Percentiles rank a stretch among this genome's conserved stretches.
These are phyloP conservation scores for Closterium sp. DNA, from an alignment of 139 green algal species.

Conservation along the genomic window DNA sequence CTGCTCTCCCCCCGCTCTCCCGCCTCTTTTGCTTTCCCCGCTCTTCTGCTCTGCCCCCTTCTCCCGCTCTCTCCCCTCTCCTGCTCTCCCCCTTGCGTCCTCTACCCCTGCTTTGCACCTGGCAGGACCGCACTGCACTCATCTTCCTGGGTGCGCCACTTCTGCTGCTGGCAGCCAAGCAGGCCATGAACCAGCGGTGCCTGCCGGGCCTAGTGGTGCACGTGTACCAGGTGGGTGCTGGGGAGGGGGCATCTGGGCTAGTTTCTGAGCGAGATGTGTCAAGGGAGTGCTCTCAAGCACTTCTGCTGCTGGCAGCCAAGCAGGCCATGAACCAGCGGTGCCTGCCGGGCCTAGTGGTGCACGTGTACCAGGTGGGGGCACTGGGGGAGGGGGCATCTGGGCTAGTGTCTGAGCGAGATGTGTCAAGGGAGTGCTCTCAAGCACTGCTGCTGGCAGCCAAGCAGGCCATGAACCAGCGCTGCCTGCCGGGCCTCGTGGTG, in stretches of 20 bases:
- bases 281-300: too few relatives aligned
- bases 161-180: constrained; percentile 36
- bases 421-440: too few relatives aligned
- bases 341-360: constrained; percentile 23
- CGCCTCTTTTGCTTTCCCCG: neutral
- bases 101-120: neutral
- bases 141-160: constrained; percentile 36
- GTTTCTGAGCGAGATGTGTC: too few relatives aligned
- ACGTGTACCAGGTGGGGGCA: constrained; percentile 33
- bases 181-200: constrained; percentile 8
- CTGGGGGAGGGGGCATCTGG: too few relatives aligned
- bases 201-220: constrained; percentile 30
- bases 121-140: constrained; percentile 39
- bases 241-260: too few relatives aligned
- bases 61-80: neutral
- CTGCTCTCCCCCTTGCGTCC: neutral
- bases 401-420: too few relatives aligned
- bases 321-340: neutral
- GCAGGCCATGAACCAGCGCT: neutral
- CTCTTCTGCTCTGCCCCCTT: neutral
- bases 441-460: constrained; percentile 35
- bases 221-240: constrained; percentile 43
- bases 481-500: constrained; percentile 30
- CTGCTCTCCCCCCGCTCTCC: too few relatives aligned
- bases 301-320: constrained; percentile 36